Conservation (phyloP, 2,329 filamentous ascomycete genomes). For the Cordyceps sp. region DNA sequence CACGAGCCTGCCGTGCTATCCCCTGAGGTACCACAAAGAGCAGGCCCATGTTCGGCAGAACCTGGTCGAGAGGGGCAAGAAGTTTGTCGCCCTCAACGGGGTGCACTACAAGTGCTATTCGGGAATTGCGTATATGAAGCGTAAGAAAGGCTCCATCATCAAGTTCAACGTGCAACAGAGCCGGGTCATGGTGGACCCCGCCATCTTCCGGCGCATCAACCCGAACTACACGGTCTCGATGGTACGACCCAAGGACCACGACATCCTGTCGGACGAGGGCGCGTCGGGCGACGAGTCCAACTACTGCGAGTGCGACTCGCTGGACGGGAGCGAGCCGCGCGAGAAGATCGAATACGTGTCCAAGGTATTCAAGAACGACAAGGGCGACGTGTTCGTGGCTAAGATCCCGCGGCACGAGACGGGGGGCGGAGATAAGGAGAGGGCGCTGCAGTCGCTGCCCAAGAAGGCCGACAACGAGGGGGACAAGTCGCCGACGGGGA, state of each 20-base stretch:
- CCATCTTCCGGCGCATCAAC: conserved; percentile 67
- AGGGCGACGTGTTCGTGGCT: conserved; percentile 19
- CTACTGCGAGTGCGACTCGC: conserved; percentile 19
- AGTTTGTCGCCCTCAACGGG: conserved; percentile 65
- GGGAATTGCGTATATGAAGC: conserved; percentile 73
- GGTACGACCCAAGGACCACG: conserved; percentile 55
- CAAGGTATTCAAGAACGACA: conserved; percentile 31
- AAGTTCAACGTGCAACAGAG: conserved; percentile 79
- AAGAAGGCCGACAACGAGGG: conserved; percentile 7
- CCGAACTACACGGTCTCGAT: conserved; percentile 69
- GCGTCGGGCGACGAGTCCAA: conserved; percentile 23
- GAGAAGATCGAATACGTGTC: conserved; percentile 27
- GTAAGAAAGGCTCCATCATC: conserved; percentile 43
- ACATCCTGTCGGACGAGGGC: conserved; percentile 34
- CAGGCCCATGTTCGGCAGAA: conserved; percentile 44
- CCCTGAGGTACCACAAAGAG: conserved; percentile 65
- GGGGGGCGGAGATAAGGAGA: conserved; percentile 16
- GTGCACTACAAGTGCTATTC: conserved; percentile 73
- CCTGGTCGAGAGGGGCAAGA: conserved; percentile 67
- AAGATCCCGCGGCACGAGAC: conserved; percentile 12
- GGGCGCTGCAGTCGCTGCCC: conserved; percentile 39
- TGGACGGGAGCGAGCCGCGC: conserved; percentile 22
- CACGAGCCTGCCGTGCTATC: conserved; percentile 59
- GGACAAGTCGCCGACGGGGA: background rate
- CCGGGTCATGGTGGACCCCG: conserved; percentile 75